phyloP scores from a whole-genome alignment of 1,284 basidiomycete genomes.

The Gymnopus androsaceus region DNA sequence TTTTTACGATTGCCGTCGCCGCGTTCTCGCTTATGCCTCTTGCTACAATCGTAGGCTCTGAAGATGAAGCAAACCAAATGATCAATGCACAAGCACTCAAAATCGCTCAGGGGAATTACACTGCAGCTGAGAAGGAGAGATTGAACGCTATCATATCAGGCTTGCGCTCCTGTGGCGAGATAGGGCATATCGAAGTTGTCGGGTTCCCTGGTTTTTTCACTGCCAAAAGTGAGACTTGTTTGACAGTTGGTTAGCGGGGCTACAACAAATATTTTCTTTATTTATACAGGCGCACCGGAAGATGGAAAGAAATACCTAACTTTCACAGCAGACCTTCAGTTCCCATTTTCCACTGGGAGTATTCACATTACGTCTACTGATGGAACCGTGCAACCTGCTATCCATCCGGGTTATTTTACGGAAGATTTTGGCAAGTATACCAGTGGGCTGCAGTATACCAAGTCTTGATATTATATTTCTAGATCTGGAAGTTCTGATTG shows the following conservation, averaged over 20 bases:
- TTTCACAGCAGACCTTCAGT: conserved; percentile 13
- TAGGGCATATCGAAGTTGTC: conserved; percentile 23
- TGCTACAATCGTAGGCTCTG: conserved; percentile 6
- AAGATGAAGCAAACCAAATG: conserved; percentile 9
- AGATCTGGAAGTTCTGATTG: conserved; percentile 38
- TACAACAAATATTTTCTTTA: background rate
- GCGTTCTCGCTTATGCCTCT: conserved; percentile 16
- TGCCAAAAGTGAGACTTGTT: conserved; percentile 16
- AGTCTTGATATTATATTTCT: background rate
- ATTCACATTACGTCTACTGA: conserved; percentile 29
- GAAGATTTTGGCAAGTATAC: conserved; percentile 33
- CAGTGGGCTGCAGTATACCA: background rate
- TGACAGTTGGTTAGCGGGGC: background rate
- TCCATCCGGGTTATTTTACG: conserved; percentile 40
- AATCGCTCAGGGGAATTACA: conserved; percentile 11
- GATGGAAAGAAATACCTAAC: conserved; percentile 24
- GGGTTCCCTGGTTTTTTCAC: conserved; percentile 23
- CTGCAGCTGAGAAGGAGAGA: conserved; percentile 16
- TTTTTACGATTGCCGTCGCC: conserved; percentile 17
- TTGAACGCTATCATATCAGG: conserved; percentile 14
- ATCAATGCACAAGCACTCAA: conserved; percentile 11
- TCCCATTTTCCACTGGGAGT: conserved; percentile 19
- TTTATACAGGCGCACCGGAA: conserved; percentile 17
- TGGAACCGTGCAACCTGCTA: conserved; percentile 33
- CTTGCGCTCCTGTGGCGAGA: conserved; percentile 18